These are phyloP conservation scores for Candida cerambycidarum DNA, from an alignment of 805 yeast species.

Conservation along the genomic window DNA sequence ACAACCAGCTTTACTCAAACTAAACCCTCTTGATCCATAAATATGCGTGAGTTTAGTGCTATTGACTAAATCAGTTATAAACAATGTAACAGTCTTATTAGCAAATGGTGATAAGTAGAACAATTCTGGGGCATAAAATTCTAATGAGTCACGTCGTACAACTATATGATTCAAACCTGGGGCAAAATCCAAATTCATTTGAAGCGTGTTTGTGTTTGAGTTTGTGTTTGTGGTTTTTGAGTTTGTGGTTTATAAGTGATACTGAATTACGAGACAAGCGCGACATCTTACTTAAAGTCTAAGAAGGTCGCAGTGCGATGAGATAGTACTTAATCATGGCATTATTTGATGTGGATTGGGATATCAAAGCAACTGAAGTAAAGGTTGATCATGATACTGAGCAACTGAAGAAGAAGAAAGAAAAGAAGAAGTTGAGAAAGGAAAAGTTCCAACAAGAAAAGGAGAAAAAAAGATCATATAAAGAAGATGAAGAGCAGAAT, in stretches of 20 bases:
- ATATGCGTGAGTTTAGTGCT: constrained; percentile 11
- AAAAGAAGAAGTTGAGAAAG: constrained; percentile 14
- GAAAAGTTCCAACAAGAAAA: constrained; percentile 5
- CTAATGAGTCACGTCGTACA: constrained; percentile 21
- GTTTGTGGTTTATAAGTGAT: too few relatives aligned
- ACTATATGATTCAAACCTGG: constrained; percentile 37
- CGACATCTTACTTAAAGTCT: not conserved
- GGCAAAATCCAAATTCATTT: constrained; percentile 25
- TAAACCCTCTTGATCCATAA: constrained; percentile 20
- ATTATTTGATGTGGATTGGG: constrained; percentile 79
- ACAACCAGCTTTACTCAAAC: not conserved
- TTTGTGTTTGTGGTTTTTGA: not conserved
- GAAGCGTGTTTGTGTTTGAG: not conserved
- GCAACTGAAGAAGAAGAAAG: constrained; percentile 24
- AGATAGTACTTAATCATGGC: constrained; percentile 52
- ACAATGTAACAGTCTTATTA: constrained; percentile 22
- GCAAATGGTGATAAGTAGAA: constrained; percentile 33
- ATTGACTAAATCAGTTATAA: constrained; percentile 24
- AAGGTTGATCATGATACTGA: constrained; percentile 39
- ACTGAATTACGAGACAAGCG: too few relatives aligned
- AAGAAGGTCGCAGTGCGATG: constrained; percentile 9
- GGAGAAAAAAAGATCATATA: not conserved
- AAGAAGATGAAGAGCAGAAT: constrained; percentile 10
- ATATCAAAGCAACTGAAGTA: constrained; percentile 53
- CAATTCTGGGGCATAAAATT: constrained; percentile 34